These are phyloP conservation scores for Podospora didyma DNA, from an alignment of 495 filamentous ascomycete genomes.

Conservation along the genomic window DNA sequence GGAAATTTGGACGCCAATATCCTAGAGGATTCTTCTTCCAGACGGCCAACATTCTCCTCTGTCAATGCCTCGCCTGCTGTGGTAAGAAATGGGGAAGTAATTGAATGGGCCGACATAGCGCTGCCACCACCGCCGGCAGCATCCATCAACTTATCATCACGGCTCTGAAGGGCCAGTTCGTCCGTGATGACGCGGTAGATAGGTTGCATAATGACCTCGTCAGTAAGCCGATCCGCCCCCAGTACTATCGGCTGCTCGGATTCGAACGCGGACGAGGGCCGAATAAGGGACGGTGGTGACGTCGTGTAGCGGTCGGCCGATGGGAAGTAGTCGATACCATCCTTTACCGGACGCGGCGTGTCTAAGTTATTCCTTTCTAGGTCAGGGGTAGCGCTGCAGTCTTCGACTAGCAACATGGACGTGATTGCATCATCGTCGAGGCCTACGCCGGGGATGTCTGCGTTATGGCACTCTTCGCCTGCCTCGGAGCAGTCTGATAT, in stretches of 20 bases:
- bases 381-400: constrained; percentile 3
- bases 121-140: constrained; percentile 23
- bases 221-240: constrained; percentile 1
- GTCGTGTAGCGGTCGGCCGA: constrained; percentile 8
- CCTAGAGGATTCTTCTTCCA: constrained; percentile 8
- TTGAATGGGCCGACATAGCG: constrained; percentile 1
- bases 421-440: constrained; percentile 6
- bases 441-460: constrained; percentile 25
- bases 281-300: not conserved
- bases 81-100: constrained; percentile 7
- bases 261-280: not conserved
- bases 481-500: constrained; percentile 28
- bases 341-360: constrained; percentile 23
- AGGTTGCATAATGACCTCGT: constrained; percentile 19
- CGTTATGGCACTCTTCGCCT: constrained; percentile 24
- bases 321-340: not conserved
- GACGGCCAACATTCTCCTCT: constrained; percentile 32
- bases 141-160: constrained; percentile 37
- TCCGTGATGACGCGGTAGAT: constrained; percentile 19
- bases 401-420: not conserved
- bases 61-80: constrained; percentile 25
- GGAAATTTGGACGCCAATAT: not conserved
- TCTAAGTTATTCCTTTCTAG: constrained; percentile 1
- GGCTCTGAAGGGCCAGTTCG: constrained; percentile 26
- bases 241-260: not conserved